A percentile compares a stretch with the other conserved stretches of the same genome.
phyloP scores from a whole-genome alignment of 306 rosid species.

The Trifolium pratense region DNA sequence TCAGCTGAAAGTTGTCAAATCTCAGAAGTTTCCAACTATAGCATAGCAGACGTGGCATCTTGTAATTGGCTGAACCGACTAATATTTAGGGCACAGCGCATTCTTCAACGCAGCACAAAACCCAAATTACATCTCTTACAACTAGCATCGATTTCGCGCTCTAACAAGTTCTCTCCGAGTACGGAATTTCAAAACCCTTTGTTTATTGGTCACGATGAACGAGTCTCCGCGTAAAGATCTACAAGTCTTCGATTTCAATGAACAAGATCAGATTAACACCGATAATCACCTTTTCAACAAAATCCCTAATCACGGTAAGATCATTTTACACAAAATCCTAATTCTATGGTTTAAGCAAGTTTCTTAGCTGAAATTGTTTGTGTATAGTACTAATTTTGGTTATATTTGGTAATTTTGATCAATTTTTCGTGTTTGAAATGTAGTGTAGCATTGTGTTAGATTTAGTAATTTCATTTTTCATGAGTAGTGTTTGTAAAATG shows the following conservation, averaged over 20 bases:
- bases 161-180: slow-evolving; percentile 32
- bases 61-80: slow-evolving; percentile 6
- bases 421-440: background rate
- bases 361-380: background rate
- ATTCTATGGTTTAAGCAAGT: background rate
- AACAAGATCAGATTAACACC: slow-evolving; percentile 57
- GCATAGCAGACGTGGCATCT: slow-evolving; percentile 8
- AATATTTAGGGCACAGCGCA: slow-evolving; percentile 29
- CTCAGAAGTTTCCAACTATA: background rate
- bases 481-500: slow-evolving; percentile 10
- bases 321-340: slow-evolving; percentile 11
- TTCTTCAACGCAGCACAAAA: slow-evolving; percentile 10
- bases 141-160: slow-evolving; percentile 43
- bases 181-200: slow-evolving; percentile 39
- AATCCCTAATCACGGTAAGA: slow-evolving; percentile 51
- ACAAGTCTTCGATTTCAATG: slow-evolving; percentile 63
- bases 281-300: slow-evolving; percentile 38
- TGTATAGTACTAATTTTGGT: background rate
- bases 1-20: background rate
- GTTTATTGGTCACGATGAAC: slow-evolving; percentile 48
- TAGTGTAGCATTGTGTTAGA: background rate
- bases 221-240: slow-evolving; percentile 55
- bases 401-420: background rate
- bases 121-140: slow-evolving; percentile 8
- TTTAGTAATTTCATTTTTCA: slow-evolving; percentile 8